Evolutionary conservation across 805 yeast genomes (phyloP).

Genomic region (Sugiyamaella floridensis): DNA sequence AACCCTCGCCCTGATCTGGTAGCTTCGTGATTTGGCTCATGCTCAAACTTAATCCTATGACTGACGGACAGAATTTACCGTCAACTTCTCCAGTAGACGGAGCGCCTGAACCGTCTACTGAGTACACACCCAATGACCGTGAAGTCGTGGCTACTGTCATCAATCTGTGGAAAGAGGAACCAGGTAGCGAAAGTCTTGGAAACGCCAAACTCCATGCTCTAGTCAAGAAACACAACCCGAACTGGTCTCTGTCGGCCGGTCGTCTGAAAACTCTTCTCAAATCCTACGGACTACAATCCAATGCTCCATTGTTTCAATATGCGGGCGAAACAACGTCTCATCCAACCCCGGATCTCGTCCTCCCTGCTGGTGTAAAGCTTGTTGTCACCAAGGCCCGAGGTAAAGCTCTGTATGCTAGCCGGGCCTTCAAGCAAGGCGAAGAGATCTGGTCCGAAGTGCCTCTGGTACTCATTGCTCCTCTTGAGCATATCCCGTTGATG

Average conservation of each 20-base stretch:
- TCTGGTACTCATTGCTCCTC: slow-evolving; percentile 56
- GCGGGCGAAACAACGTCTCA: slow-evolving; percentile 48
- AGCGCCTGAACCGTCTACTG: neutral
- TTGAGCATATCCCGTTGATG: slow-evolving; percentile 56
- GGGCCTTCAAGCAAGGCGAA: slow-evolving; percentile 42
- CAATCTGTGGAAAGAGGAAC: slow-evolving; percentile 60
- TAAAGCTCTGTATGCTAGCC: slow-evolving; percentile 52
- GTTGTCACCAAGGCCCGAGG: slow-evolving; percentile 49
- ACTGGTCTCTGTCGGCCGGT: slow-evolving; percentile 59
- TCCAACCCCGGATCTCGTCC: slow-evolving; percentile 39
- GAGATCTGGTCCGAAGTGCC: slow-evolving; percentile 58
- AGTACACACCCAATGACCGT: slow-evolving; percentile 43
- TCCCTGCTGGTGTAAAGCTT: slow-evolving; percentile 38
- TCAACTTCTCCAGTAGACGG: too few relatives aligned
- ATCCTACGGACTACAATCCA: slow-evolving; percentile 45
- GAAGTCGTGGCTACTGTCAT: slow-evolving; percentile 57
- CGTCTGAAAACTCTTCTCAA: slow-evolving; percentile 49
- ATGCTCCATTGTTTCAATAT: slow-evolving; percentile 41
- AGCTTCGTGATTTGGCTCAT: neutral
- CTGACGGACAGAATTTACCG: too few relatives aligned
- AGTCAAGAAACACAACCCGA: slow-evolving; percentile 45
- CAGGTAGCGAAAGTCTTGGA: slow-evolving; percentile 52
- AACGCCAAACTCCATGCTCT: slow-evolving; percentile 45
- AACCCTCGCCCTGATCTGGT: neutral
- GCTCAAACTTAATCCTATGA: too few relatives aligned